A percentile compares a stretch with the other conserved stretches of the same genome.
Conservation (phyloP, 208 protist genomes). For the Leishmania guyanensis region DNA sequence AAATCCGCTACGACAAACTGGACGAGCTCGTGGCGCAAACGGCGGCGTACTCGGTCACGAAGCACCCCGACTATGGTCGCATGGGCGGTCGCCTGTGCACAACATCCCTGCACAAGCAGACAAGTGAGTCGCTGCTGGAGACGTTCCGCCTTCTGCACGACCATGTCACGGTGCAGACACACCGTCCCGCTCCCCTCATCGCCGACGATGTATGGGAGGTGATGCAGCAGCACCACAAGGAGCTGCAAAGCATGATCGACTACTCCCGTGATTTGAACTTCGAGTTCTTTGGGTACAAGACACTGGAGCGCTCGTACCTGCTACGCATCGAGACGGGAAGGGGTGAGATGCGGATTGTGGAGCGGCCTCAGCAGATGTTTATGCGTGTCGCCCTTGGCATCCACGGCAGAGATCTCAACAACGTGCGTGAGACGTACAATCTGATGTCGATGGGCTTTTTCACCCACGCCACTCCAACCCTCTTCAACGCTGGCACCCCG, state of each 20-base stretch:
- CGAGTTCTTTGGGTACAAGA: slow-evolving; percentile 99
- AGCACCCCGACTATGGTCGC: slow-evolving; percentile 98
- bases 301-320: slow-evolving; percentile 98
- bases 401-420: slow-evolving; percentile 92
- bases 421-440: slow-evolving; percentile 97
- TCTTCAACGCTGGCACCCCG: slow-evolving; percentile 98
- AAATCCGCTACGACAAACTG: slow-evolving; percentile 91
- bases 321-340: slow-evolving; percentile 89
- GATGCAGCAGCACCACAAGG: slow-evolving; percentile 77
- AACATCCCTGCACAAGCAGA: slow-evolving; percentile 98
- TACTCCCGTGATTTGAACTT: slow-evolving; percentile 96
- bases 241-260: slow-evolving; percentile 93
- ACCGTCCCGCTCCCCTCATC: slow-evolving; percentile 89
- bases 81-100: slow-evolving; percentile 97
- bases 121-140: slow-evolving; percentile 86
- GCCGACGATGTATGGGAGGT: slow-evolving; percentile 93
- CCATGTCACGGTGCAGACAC: slow-evolving; percentile 89
- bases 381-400: slow-evolving; percentile 99
- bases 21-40: slow-evolving; percentile 97
- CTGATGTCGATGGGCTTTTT: slow-evolving; percentile 94
- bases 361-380: slow-evolving; percentile 99
- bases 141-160: slow-evolving; percentile 91
- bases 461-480: slow-evolving; percentile 98
- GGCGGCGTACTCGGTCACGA: slow-evolving; percentile 95
- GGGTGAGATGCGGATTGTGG: slow-evolving; percentile 87